Evolutionary conservation across 192 early-diverging fungal species (phyloP).

Genomic region (Linnemannia schmuckeri): DNA sequence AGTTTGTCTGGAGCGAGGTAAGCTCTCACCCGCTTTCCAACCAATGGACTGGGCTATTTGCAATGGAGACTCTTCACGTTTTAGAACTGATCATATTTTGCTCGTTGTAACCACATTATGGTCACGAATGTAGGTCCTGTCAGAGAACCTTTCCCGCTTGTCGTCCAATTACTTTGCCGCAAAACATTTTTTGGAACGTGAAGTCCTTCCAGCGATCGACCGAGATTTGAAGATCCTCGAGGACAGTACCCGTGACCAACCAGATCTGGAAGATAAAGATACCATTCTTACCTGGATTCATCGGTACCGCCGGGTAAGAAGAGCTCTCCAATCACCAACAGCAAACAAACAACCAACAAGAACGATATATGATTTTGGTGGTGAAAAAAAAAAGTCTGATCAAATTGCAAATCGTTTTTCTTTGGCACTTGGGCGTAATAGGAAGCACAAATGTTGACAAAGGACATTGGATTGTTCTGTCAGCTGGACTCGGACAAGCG

Average conservation of each 20-base stretch:
- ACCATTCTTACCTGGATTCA: conserved; percentile 60
- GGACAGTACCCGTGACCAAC: conserved; percentile 25
- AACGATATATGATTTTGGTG: neutral
- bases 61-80: no score
- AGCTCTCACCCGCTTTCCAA: neutral
- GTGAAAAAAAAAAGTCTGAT: neutral
- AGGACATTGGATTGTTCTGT: conserved; percentile 60
- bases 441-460: conserved; percentile 38
- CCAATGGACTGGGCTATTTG: neutral
- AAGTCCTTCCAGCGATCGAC: conserved; percentile 67
- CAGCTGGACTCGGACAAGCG: conserved; percentile 64
- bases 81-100: no score
- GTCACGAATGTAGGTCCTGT: conserved; percentile 57
- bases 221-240: conserved; percentile 62
- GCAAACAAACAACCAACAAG: neutral
- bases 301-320: conserved; percentile 44
- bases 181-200: conserved; percentile 69
- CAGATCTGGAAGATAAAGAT: conserved; percentile 35
- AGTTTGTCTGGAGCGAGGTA: conserved; percentile 72
- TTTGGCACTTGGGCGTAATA: neutral
- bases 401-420: conserved; percentile 2
- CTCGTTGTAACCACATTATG: no score
- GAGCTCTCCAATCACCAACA: neutral
- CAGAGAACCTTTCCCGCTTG: conserved; percentile 73
- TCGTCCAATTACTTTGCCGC: conserved; percentile 74